Conservation (phyloP, 306 rosid genomes). For the Cucumis cinereus region DNA sequence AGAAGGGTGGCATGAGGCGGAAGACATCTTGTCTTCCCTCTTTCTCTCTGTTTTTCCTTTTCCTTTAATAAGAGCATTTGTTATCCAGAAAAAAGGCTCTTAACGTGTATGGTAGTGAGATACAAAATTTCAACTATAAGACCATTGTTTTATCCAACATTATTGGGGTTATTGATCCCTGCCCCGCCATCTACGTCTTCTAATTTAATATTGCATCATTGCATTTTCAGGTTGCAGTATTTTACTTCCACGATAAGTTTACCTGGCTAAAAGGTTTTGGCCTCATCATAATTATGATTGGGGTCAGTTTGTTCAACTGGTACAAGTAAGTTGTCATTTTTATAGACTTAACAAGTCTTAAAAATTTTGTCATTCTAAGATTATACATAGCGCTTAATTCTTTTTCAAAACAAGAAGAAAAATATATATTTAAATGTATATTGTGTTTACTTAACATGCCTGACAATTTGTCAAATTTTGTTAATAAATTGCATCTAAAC, state of each 20-base stretch:
- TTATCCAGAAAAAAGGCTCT: background rate
- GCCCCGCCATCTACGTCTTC: background rate
- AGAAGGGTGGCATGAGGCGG: background rate
- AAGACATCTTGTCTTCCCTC: background rate
- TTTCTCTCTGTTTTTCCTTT: background rate
- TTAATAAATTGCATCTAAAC: background rate
- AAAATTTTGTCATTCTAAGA: background rate
- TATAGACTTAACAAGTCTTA: background rate
- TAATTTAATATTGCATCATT: constrained; percentile 12
- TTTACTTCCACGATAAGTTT: constrained; percentile 80
- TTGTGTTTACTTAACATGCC: background rate
- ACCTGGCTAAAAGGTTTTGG: constrained; percentile 87
- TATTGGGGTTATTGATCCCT: background rate
- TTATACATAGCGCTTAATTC: background rate
- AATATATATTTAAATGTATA: too few species aligned
- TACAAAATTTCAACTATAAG: background rate
- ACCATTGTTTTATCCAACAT: background rate
- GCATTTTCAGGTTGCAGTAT: constrained; percentile 67
- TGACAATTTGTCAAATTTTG: background rate
- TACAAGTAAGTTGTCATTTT: constrained; percentile 71
- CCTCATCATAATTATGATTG: constrained; percentile 62
- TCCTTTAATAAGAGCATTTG: background rate
- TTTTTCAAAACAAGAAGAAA: too few species aligned
- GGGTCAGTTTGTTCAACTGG: constrained; percentile 91
- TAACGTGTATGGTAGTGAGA: background rate